Percentiles rank a stretch among this genome's conserved stretches.
Evolutionary conservation across 257 asterid species (phyloP).

Genomic region (Cinchona pubescens): DNA sequence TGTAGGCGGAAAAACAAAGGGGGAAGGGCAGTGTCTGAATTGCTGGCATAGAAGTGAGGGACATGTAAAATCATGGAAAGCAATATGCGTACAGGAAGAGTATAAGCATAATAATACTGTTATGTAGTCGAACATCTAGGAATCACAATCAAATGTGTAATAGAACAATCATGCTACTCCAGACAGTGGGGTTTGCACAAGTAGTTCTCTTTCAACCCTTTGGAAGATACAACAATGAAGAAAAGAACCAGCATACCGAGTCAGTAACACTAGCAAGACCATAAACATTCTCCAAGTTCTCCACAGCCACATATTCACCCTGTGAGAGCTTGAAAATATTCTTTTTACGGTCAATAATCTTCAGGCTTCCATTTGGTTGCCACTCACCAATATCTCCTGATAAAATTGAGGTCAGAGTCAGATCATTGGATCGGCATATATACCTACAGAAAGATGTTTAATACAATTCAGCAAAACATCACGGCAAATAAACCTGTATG

Average conservation of each 20-base stretch:
- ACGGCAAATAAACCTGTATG: conserved; percentile 68
- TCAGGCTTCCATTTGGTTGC: conserved; percentile 87
- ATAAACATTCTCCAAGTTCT: conserved; percentile 81
- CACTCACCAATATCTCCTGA: conserved; percentile 95
- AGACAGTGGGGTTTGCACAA: neutral
- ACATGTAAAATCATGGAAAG: neutral
- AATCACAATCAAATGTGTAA: neutral
- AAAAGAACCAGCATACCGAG: conserved; percentile 47
- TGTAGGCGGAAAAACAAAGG: neutral
- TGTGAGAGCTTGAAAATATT: conserved; percentile 95
- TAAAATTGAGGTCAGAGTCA: conserved; percentile 14
- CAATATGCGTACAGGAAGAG: neutral
- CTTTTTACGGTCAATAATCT: conserved; percentile 91
- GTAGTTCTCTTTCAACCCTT: neutral
- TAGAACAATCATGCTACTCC: neutral
- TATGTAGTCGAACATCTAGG: neutral
- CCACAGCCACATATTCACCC: conserved; percentile 99
- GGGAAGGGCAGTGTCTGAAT: neutral
- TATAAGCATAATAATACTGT: neutral
- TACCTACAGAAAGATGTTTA: neutral
- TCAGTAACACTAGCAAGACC: conserved; percentile 61
- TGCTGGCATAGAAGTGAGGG: neutral
- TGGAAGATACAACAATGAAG: neutral
- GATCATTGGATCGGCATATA: neutral
- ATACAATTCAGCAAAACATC: neutral